Percentiles rank a stretch among this genome's conserved stretches.
phyloP scores from a whole-genome alignment of 2,329 filamentous ascomycete species.

The Coniochaeta sp. region DNA sequence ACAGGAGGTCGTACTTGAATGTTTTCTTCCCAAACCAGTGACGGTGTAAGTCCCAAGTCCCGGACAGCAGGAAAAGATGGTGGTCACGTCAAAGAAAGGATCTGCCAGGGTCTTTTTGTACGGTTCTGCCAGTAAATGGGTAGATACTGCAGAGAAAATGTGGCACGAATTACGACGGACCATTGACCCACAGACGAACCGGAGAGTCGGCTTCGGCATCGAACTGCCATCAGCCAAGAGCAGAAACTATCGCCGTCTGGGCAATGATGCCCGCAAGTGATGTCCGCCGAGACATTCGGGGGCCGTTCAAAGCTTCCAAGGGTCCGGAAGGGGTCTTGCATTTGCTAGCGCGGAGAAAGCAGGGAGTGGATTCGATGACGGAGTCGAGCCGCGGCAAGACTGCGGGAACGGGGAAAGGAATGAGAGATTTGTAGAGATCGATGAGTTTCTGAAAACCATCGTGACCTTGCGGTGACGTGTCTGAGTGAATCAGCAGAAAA shows the following conservation, averaged over 20 bases:
- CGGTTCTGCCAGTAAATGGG: neutral
- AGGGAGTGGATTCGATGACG: neutral
- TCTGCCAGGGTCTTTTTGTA: too few relatives aligned
- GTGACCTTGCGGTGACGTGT: too few relatives aligned
- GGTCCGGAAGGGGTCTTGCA: neutral
- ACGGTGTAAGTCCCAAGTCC: neutral
- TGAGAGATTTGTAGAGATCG: too few relatives aligned
- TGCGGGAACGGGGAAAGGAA: neutral
- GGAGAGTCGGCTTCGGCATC: neutral
- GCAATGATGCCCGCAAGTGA: neutral
- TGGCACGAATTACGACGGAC: neutral
- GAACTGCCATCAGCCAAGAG: neutral
- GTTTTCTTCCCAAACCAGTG: too few relatives aligned
- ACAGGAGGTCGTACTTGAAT: too few relatives aligned
- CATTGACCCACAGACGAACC: neutral
- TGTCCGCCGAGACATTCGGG: neutral
- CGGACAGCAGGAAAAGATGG: neutral
- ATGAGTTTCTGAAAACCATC: too few relatives aligned
- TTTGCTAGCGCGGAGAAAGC: neutral
- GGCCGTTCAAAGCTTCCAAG: neutral
- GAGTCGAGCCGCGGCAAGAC: neutral
- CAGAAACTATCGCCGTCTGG: neutral
- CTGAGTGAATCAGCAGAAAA: too few relatives aligned
- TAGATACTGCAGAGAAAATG: neutral
- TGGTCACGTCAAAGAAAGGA: neutral